These are phyloP conservation scores for Pythium phragmiticola DNA, from an alignment of 352 stramenopile species.

Conservation along the genomic window DNA sequence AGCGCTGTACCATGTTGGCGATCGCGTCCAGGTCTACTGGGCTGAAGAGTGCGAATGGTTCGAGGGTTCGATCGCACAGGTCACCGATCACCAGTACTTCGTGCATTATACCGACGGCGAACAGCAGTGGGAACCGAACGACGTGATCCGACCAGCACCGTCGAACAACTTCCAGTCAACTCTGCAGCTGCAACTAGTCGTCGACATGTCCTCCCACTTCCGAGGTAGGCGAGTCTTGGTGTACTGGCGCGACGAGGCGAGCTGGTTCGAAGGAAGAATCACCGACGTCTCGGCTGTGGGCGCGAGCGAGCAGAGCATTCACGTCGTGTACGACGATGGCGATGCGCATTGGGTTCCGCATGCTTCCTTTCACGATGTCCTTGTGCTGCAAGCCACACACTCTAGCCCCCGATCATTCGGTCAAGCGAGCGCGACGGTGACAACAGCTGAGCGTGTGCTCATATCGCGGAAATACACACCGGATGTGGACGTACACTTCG, in stretches of 20 bases:
- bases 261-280: conserved; percentile 47
- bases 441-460: conserved; percentile 14
- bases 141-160: conserved; percentile 7
- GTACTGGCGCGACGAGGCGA: conserved; percentile 38
- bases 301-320: conserved; percentile 17
- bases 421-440: neutral
- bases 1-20: conserved; percentile 16
- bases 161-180: neutral
- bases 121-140: conserved; percentile 38
- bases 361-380: conserved; percentile 32
- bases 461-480: conserved; percentile 36
- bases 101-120: conserved; percentile 57
- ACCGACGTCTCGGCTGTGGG: conserved; percentile 1
- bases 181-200: conserved; percentile 36
- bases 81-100: conserved; percentile 24
- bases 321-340: conserved; percentile 50
- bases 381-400: conserved; percentile 21
- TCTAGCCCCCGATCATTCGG: neutral
- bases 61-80: conserved; percentile 23
- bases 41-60: conserved; percentile 48
- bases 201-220: conserved; percentile 1
- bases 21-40: conserved; percentile 51
- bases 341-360: conserved; percentile 42
- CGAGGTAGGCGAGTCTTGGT: conserved; percentile 29
- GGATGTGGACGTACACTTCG: conserved; percentile 35